These are phyloP conservation scores for Pseudonitzschia multiseries DNA, from an alignment of 108 stramenopile genomes.

Conservation along the genomic window DNA sequence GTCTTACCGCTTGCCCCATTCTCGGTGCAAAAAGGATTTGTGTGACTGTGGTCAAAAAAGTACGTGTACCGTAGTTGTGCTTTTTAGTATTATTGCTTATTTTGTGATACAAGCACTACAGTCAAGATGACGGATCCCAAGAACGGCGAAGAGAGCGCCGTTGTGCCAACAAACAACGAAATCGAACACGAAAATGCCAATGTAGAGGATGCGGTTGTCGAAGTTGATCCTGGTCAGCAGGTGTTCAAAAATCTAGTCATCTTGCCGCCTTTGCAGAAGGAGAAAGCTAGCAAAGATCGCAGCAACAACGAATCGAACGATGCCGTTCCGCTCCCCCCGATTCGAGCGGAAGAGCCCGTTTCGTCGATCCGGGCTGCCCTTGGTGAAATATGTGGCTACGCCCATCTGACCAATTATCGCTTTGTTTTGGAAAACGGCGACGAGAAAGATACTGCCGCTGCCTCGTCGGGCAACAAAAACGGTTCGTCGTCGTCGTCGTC, in stretches of 20 bases:
- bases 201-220: background rate
- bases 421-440: constrained; percentile 52
- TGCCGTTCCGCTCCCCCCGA: constrained; percentile 67
- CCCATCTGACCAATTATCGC: constrained; percentile 80
- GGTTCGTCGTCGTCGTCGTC: background rate
- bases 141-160: background rate
- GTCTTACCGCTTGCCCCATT: too few species aligned
- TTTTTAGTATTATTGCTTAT: too few species aligned
- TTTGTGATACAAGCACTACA: background rate
- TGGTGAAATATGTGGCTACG: constrained; percentile 62
- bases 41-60: too few species aligned
- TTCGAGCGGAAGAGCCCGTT: constrained; percentile 78
- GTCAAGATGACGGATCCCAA: background rate
- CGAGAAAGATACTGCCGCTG: constrained; percentile 6
- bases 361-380: constrained; percentile 67
- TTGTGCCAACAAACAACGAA: background rate
- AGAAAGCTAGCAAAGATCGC: background rate
- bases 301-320: constrained; percentile 13
- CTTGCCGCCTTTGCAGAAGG: constrained; percentile 71
- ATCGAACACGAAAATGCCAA: background rate
- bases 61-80: too few species aligned
- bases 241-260: constrained; percentile 58
- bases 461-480: background rate
- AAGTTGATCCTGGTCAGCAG: constrained; percentile 18
- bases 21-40: too few species aligned